Evolutionary conservation across 2,329 filamentous ascomycete species (phyloP).

Genomic region (Ceratocystis variospora): DNA sequence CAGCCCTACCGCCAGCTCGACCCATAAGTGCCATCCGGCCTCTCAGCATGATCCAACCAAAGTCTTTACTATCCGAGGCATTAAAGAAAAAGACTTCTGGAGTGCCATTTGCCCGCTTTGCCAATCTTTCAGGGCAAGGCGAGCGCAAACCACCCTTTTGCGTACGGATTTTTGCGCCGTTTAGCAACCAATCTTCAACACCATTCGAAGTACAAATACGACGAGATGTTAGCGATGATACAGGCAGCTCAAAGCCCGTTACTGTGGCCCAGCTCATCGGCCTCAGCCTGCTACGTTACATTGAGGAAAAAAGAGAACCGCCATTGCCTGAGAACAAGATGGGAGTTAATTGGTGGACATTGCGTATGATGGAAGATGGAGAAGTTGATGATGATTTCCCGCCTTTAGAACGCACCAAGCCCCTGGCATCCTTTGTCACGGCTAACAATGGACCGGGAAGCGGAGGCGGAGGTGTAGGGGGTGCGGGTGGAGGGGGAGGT

Average conservation of each 20-base stretch:
- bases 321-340: constrained; percentile 49
- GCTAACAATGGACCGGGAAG: constrained; percentile 53
- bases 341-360: constrained; percentile 69
- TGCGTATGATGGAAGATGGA: constrained; percentile 73
- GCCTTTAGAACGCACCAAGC: constrained; percentile 58
- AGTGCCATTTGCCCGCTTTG: constrained; percentile 64
- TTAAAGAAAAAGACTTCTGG: constrained; percentile 58
- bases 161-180: constrained; percentile 64
- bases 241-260: constrained; percentile 46
- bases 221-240: constrained; percentile 53
- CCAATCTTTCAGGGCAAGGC: constrained; percentile 61
- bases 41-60: constrained; percentile 53
- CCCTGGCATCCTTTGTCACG: constrained; percentile 65
- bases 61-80: constrained; percentile 57
- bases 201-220: constrained; percentile 60
- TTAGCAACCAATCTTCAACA: constrained; percentile 49
- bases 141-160: constrained; percentile 59
- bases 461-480: constrained; percentile 39
- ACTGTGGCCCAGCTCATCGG: constrained; percentile 73
- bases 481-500: constrained; percentile 43
- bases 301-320: constrained; percentile 61
- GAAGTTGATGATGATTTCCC: constrained; percentile 80
- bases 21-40: constrained; percentile 51
- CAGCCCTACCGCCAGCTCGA: constrained; percentile 56
- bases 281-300: constrained; percentile 62